Conservation (phyloP, 2,329 filamentous ascomycete genomes). For the Verticillium alfalfae region DNA sequence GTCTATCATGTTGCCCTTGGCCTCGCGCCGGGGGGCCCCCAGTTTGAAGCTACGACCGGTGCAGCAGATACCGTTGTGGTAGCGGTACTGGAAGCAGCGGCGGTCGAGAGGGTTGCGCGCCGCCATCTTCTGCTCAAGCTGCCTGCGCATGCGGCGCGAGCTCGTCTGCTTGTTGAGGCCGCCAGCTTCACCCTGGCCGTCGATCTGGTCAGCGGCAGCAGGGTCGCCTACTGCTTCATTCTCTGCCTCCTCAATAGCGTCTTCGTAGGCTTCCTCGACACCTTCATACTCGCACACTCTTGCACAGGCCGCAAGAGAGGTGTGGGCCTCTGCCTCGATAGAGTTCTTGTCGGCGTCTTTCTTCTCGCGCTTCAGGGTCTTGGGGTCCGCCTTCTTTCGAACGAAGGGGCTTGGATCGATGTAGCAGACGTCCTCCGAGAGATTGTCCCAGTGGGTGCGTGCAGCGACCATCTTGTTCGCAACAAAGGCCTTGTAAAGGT, state of each 20-base stretch:
- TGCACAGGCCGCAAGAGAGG: conserved; percentile 39
- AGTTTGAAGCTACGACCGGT: conserved; percentile 36
- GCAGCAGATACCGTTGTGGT: conserved; percentile 37
- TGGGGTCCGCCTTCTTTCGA: conserved; percentile 24
- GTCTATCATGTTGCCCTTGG: conserved; percentile 9
- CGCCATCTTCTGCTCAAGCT: conserved; percentile 18
- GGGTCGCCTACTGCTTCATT: conserved; percentile 13
- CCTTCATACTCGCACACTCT: conserved; percentile 39
- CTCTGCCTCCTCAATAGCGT: conserved; percentile 20
- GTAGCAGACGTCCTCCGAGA: conserved; percentile 42
- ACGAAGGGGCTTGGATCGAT: conserved; percentile 29
- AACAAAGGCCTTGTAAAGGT: conserved; percentile 45
- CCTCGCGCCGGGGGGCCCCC: conserved; percentile 28
- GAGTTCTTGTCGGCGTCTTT: conserved; percentile 30
- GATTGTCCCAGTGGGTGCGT: conserved; percentile 47
- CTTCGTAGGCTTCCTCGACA: conserved; percentile 26
- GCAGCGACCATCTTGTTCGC: conserved; percentile 32
- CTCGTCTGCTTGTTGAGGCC: conserved; percentile 1
- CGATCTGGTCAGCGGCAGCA: conserved; percentile 2
- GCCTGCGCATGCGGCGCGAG: not conserved
- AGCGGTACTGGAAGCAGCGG: conserved; percentile 41
- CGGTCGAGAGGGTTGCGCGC: conserved; percentile 19
- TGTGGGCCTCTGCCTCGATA: conserved; percentile 38
- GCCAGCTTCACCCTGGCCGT: not conserved
- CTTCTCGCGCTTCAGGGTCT: conserved; percentile 27